These are phyloP conservation scores for Serendipita sp. DNA, from an alignment of 768 basidiomycete species.

Conservation along the genomic window DNA sequence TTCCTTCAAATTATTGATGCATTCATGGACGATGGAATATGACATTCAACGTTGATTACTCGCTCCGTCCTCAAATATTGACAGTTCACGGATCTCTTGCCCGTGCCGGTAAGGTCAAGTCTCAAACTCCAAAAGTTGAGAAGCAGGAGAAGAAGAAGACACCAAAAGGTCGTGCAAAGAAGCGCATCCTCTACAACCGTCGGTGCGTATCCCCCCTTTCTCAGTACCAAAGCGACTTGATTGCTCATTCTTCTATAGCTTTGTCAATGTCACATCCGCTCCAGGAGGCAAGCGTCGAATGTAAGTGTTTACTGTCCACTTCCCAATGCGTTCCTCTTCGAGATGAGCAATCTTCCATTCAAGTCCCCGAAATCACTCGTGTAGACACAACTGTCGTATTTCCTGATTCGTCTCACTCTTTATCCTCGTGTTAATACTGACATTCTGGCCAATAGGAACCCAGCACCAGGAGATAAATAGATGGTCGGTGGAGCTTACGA, in stretches of 20 bases:
- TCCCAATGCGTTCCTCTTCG: not conserved
- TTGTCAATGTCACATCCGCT: constrained; percentile 84
- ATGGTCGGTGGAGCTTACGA: not conserved
- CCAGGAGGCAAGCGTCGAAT: constrained; percentile 91
- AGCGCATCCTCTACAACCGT: constrained; percentile 85
- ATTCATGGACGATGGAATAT: not conserved
- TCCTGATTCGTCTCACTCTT: not conserved
- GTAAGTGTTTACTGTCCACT: constrained; percentile 39
- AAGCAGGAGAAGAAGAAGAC: constrained; percentile 99
- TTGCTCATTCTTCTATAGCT: constrained; percentile 27
- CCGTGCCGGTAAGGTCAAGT: constrained; percentile 99
- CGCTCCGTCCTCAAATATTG: not conserved
- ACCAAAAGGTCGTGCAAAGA: constrained; percentile 95
- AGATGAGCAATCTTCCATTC: constrained; percentile 4
- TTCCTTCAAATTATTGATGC: not conserved
- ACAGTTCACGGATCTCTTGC: constrained; percentile 97
- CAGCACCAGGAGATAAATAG: constrained; percentile 2
- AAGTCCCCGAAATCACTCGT: constrained; percentile 2
- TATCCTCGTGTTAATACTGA: not conserved
- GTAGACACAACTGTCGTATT: not conserved
- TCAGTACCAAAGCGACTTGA: not conserved
- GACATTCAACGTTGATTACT: not conserved
- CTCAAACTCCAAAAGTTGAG: constrained; percentile 95
- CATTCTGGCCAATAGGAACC: not conserved
- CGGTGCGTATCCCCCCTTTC: constrained; percentile 36